phyloP scores from a whole-genome alignment of 257 asterid species.

The Solanum stenotomum region DNA sequence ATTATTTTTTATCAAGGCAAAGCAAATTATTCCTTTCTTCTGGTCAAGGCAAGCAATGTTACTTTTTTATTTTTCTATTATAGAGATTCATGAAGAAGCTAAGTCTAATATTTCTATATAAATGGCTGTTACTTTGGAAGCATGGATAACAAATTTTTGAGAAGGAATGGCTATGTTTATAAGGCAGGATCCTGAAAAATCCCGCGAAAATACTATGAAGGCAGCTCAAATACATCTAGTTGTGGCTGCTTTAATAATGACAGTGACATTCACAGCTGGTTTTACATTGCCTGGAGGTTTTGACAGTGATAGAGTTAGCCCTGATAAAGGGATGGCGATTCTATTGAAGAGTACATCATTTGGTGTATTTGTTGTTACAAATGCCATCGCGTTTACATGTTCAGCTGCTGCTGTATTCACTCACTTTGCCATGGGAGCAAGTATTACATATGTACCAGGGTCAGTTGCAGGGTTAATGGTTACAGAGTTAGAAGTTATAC shows the following conservation, averaged over 20 bases:
- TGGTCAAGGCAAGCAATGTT: not conserved
- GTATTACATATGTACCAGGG: not conserved
- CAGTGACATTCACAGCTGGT: not conserved
- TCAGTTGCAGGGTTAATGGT: not conserved
- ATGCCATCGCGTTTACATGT: not conserved
- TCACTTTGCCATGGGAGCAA: not conserved
- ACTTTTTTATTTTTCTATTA: not conserved
- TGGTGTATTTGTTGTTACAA: conserved; percentile 2
- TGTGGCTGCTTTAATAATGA: not conserved
- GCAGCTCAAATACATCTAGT: conserved; percentile 7
- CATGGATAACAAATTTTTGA: not conserved
- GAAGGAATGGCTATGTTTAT: not conserved
- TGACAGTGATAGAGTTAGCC: not conserved
- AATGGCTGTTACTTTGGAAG: not conserved
- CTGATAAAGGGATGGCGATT: conserved; percentile 2
- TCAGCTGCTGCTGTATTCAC: not conserved
- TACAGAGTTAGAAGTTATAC: not conserved
- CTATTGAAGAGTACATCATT: not conserved
- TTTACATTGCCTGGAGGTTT: not conserved
- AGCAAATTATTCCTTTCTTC: not conserved
- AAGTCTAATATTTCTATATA: not conserved
- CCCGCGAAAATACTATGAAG: not conserved
- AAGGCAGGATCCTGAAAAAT: not conserved
- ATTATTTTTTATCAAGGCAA: not conserved
- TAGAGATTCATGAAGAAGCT: not conserved